Evolutionary conservation across 1,284 basidiomycete genomes (phyloP).

Genomic region (Sanguinoderma infundibulare): DNA sequence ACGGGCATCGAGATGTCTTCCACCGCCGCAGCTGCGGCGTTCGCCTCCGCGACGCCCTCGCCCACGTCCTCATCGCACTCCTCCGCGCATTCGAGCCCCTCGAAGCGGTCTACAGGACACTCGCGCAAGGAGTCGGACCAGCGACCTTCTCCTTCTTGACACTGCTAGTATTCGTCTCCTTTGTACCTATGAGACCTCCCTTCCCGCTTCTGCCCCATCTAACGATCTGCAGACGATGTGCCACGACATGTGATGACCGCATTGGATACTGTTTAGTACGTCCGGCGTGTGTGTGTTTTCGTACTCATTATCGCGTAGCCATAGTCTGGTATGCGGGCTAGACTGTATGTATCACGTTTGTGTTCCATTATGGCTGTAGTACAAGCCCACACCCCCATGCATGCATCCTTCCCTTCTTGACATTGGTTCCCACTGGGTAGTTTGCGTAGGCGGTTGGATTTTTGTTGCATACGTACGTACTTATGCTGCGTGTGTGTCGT

Average conservation of each 20-base stretch:
- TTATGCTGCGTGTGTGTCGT: slow-evolving; percentile 5
- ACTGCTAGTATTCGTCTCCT: not conserved
- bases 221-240: slow-evolving; percentile 7
- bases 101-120: slow-evolving; percentile 20
- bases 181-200: too few species aligned
- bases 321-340: not conserved
- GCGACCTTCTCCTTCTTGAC: not conserved
- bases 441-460: not conserved
- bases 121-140: slow-evolving; percentile 14
- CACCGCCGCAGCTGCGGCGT: slow-evolving; percentile 22
- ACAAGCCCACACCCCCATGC: slow-evolving; percentile 1
- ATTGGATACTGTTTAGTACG: slow-evolving; percentile 1
- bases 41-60: slow-evolving; percentile 25
- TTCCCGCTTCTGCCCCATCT: not conserved
- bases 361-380: not conserved
- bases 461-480: not conserved
- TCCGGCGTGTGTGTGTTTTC: not conserved
- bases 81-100: slow-evolving; percentile 20
- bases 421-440: not conserved
- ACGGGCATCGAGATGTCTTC: slow-evolving; percentile 21
- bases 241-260: slow-evolving; percentile 1
- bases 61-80: slow-evolving; percentile 14
- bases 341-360: not conserved
- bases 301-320: not conserved
- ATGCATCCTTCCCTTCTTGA: not conserved